Evolutionary conservation across 768 basidiomycete genomes (phyloP).

Genomic region (Boletus coccyginus): DNA sequence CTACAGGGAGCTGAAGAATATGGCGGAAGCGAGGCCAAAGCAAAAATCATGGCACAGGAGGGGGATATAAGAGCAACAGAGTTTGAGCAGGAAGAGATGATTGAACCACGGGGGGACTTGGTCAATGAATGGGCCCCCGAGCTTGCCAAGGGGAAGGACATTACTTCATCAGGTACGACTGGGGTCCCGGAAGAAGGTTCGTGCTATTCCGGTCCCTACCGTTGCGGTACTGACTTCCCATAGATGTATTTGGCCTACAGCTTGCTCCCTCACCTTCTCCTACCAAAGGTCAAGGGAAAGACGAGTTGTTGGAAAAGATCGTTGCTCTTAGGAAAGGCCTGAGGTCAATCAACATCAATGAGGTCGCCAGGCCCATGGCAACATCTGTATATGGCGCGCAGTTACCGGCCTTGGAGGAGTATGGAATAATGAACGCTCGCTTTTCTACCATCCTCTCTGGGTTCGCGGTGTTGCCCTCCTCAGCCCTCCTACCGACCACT

Average conservation of each 20-base stretch:
- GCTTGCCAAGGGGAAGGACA: not conserved
- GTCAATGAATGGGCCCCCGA: not conserved
- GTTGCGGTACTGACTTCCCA: slow-evolving; percentile 2
- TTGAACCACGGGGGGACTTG: not conserved
- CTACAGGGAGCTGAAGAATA: slow-evolving; percentile 1
- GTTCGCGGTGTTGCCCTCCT: slow-evolving; percentile 44
- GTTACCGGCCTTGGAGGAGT: slow-evolving; percentile 53
- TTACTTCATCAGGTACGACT: not conserved
- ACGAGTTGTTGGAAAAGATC: slow-evolving; percentile 49
- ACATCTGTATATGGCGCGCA: slow-evolving; percentile 33
- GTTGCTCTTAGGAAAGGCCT: slow-evolving; percentile 56
- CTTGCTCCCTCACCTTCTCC: slow-evolving; percentile 33
- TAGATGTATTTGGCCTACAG: slow-evolving; percentile 59
- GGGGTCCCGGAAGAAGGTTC: slow-evolving; percentile 24
- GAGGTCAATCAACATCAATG: slow-evolving; percentile 58
- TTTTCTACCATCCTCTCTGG: slow-evolving; percentile 47
- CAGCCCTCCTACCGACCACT: slow-evolving; percentile 38
- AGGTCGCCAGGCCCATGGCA: slow-evolving; percentile 43
- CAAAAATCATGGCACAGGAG: not conserved
- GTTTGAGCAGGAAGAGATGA: not conserved
- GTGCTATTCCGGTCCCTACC: slow-evolving; percentile 1
- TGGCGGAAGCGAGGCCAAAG: not conserved
- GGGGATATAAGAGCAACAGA: not conserved
- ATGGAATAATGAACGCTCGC: slow-evolving; percentile 43
- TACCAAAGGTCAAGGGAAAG: slow-evolving; percentile 38